phyloP scores from a whole-genome alignment of 2,329 filamentous ascomycete species.

The Aspergillus novoparasiticus region DNA sequence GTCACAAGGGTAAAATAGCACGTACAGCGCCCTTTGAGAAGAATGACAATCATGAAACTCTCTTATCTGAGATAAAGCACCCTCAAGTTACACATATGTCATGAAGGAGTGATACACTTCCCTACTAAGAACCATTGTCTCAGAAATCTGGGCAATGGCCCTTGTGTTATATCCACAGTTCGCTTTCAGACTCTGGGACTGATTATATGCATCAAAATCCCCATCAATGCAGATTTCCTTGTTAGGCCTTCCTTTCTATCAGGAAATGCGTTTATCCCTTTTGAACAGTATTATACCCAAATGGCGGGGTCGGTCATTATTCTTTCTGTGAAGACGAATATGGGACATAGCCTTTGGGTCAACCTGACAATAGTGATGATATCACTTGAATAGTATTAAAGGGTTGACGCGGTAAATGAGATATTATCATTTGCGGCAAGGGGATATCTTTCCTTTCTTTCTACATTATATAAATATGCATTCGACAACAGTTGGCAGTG shows the following conservation, averaged over 20 bases:
- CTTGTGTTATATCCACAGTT: neutral
- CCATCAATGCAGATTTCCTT: neutral
- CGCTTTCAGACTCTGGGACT: neutral
- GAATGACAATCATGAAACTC: neutral
- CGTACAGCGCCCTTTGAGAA: neutral
- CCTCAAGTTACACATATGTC: neutral
- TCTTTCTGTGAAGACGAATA: neutral
- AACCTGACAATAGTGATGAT: fast-evolving
- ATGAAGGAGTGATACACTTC: neutral
- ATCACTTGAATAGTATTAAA: neutral
- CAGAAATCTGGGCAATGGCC: neutral
- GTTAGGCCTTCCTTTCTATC: neutral
- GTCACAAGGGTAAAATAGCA: too few relatives aligned
- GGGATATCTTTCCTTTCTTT: neutral
- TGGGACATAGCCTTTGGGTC: fast-evolving
- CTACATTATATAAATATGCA: neutral
- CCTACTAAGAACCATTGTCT: neutral
- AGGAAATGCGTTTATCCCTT: neutral
- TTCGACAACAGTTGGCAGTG: neutral
- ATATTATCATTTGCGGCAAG: neutral
- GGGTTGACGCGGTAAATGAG: neutral
- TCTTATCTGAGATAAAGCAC: neutral
- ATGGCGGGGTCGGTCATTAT: neutral
- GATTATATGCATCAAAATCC: neutral
- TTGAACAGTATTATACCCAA: neutral